A percentile compares a stretch with the other conserved stretches of the same genome.
These are phyloP conservation scores for Cystoisospora suis DNA, from an alignment of 169 alveolate species.

Conservation along the genomic window DNA sequence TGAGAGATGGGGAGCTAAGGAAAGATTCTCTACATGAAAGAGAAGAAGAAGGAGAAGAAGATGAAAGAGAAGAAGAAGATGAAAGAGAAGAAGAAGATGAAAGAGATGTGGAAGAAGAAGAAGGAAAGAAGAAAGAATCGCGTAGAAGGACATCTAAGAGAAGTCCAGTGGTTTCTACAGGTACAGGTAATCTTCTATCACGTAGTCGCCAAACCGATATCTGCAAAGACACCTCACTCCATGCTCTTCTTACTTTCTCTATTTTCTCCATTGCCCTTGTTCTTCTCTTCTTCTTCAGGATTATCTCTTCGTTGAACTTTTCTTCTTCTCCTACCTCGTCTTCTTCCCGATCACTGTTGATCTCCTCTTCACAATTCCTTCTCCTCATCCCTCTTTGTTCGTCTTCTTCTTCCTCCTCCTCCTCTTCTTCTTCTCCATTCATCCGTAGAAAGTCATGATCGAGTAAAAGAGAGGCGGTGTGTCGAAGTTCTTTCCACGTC, in stretches of 20 bases:
- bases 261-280: too few species aligned
- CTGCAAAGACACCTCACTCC: not conserved
- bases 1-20: not conserved
- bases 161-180: not conserved
- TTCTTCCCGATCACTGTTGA: too few species aligned
- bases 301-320: too few species aligned
- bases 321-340: too few species aligned
- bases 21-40: not conserved
- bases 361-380: too few species aligned
- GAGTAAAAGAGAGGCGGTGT: not conserved
- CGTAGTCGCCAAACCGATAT: not conserved
- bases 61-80: not conserved
- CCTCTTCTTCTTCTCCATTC: not conserved
- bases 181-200: not conserved
- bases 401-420: not conserved
- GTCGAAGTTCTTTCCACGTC: not conserved
- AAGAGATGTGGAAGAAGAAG: not conserved
- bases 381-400: too few species aligned
- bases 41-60: not conserved
- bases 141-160: constrained; percentile 1
- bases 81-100: not conserved
- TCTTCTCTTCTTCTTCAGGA: too few species aligned
- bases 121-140: not conserved
- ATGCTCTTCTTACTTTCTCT: not conserved
- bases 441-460: not conserved